Base-by-base conservation (phyloP, 768 basidiomycete genomes). In the Phanerochaete sordida region DNA sequence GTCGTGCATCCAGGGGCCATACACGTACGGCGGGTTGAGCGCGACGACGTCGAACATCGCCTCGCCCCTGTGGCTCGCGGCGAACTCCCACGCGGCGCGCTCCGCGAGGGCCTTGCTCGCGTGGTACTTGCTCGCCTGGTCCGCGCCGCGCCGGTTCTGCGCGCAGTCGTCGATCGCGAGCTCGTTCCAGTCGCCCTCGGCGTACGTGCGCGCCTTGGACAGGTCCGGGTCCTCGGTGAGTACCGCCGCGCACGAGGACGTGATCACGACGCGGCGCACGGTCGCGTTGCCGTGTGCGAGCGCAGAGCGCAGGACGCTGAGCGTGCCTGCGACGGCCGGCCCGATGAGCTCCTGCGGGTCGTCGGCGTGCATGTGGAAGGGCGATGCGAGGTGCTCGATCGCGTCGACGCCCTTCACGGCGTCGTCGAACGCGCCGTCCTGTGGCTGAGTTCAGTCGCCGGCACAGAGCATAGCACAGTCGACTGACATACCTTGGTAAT, bases 51-150 rank as follows among this genome's bases (percentile, higher is more conserved):
- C 78, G 62, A 65, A 76, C 2, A 63, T 56, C 52, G 71, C 63
- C 23, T 66, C 64, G 8, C 37, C 43, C 31, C 72, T 67, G 56
- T 74, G 33, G 15, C 31, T 57, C 49, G 64, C 48, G 26, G 50
- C 35, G 30, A 64, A 61, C 13, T 59, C 58, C 63, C 62, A 69
- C 7, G 56, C 66, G 19, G 62, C 62, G 24, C 52, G 55, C 73
- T 92, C 90, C 0, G 87, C 86, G 2, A 88, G 74, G 0, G 77
- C 79, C 74, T 91, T 91, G n/a, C 81, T 83, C 1, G 85, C 83
- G 19, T 75, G 68, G 69, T 90, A 90, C 64, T 80, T 83, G 21
- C 13, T 70, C 61, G n/a, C 69, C 61, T 0, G 61, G 60, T 0
- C 68, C 58, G 0, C 58, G 64, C 65, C 21, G 65, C 58, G 23